Evolutionary conservation across 2,329 filamentous ascomycete genomes (phyloP).

Genomic region (Verticillium alfalfae): DNA sequence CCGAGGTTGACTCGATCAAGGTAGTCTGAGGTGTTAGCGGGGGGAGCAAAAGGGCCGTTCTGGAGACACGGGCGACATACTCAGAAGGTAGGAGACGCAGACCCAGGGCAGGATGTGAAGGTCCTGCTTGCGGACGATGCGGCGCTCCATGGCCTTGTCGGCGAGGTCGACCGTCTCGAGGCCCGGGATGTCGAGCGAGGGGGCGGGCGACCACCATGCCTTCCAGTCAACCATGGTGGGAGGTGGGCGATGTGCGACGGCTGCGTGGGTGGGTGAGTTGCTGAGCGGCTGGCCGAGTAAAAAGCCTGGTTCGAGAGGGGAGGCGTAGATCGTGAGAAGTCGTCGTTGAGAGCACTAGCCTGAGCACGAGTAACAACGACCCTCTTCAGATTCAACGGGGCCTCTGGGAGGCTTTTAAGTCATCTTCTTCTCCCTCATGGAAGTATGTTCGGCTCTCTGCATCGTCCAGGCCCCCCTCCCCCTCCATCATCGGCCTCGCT

Average conservation of each 20-base stretch:
- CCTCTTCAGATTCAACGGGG: not conserved
- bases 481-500: not conserved
- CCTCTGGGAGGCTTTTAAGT: not conserved
- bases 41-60: not conserved
- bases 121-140: constrained; percentile 25
- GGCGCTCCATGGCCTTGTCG: constrained; percentile 25
- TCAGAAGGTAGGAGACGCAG: constrained; percentile 23
- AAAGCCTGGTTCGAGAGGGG: no score
- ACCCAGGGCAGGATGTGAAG: constrained; percentile 25
- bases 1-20: constrained; percentile 26
- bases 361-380: not conserved
- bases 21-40: constrained; percentile 10
- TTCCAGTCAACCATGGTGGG: constrained; percentile 12
- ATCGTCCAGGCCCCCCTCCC: not conserved
- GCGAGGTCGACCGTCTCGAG: constrained; percentile 25
- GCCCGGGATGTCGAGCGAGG: constrained; percentile 24
- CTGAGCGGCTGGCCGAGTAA: not conserved
- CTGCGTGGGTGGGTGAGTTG: not conserved
- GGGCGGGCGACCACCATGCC: constrained; percentile 9
- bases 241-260: not conserved
- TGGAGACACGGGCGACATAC: constrained; percentile 7
- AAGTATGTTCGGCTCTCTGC: not conserved
- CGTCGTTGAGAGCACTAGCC: not conserved
- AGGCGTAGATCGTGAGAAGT: not conserved
- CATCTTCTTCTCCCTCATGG: not conserved